Conservation (phyloP, 2,329 filamentous ascomycete species). For the Corniculantispora saksenae region DNA sequence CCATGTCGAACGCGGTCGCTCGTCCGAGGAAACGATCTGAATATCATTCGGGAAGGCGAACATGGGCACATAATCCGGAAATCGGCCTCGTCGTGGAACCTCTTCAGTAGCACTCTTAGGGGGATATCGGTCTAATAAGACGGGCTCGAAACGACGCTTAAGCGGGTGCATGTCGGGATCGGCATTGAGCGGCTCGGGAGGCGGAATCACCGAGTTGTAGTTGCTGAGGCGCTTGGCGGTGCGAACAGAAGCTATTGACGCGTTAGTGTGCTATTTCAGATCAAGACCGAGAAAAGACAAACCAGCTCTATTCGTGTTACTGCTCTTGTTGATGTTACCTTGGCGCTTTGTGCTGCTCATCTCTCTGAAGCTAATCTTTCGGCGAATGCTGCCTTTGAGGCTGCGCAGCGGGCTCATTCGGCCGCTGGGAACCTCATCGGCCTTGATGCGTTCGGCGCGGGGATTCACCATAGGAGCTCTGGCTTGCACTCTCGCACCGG, state of each 20-base stretch:
- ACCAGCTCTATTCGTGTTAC: conserved; percentile 54
- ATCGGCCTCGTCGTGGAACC: conserved; percentile 74
- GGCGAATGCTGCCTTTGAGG: conserved; percentile 81
- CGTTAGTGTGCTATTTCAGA: conserved; percentile 30
- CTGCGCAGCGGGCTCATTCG: conserved; percentile 58
- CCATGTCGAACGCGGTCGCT: conserved; percentile 94
- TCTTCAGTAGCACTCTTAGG: conserved; percentile 81
- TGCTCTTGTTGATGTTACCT: conserved; percentile 71
- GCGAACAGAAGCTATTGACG: conserved; percentile 58
- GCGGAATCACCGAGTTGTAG: conserved; percentile 97
- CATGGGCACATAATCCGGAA: conserved; percentile 98
- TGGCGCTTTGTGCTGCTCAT: conserved; percentile 95
- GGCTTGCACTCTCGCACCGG: conserved; percentile 73
- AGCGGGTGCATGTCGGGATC: conserved; percentile 95
- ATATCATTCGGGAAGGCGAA: conserved; percentile 99
- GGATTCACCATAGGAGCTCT: conserved; percentile 74
- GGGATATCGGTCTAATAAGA: conserved; percentile 92
- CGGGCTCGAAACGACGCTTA: conserved; percentile 90
- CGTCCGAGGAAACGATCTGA: conserved; percentile 92
- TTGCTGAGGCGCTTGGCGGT: conserved; percentile 90
- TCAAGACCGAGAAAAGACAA: not conserved
- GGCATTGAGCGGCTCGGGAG: conserved; percentile 84
- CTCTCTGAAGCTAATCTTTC: conserved; percentile 89
- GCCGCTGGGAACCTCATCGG: conserved; percentile 64
- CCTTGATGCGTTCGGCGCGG: conserved; percentile 77